Percentiles rank a stretch among this genome's conserved stretches.
Evolutionary conservation across 2,329 filamentous ascomycete species (phyloP).

Genomic region (Trichoderma semiorbis): DNA sequence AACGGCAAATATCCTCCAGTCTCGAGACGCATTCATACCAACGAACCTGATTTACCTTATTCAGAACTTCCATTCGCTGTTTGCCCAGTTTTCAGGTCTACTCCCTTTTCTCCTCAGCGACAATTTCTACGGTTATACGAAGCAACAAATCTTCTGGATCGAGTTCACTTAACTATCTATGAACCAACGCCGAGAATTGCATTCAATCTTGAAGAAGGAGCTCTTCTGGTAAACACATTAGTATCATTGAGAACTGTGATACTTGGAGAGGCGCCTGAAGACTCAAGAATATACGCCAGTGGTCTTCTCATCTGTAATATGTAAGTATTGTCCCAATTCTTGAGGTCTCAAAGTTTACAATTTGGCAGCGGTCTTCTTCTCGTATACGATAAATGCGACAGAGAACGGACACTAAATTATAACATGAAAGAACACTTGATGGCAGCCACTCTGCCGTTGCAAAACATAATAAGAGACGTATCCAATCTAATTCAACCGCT

Average conservation of each 20-base stretch:
- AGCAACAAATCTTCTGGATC: not conserved
- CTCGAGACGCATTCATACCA: not conserved
- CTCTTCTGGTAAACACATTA: not conserved
- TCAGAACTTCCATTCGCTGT: not conserved
- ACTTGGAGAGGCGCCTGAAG: not conserved
- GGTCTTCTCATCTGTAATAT: not conserved
- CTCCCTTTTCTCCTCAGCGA: not conserved
- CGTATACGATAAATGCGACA: not conserved
- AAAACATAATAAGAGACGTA: not conserved
- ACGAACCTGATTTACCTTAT: not conserved
- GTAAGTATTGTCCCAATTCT: not conserved
- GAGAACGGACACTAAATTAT: not conserved
- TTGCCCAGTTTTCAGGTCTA: not conserved
- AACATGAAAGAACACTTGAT: not conserved
- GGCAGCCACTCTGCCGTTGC: not conserved
- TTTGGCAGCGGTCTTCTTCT: not conserved
- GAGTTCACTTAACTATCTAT: not conserved
- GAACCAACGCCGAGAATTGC: not conserved
- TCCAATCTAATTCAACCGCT: not conserved
- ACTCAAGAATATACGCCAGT: not conserved
- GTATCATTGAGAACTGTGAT: not conserved
- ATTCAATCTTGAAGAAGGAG: not conserved
- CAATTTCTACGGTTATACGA: not conserved
- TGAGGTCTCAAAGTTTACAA: not conserved
- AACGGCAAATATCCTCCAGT: not conserved